Conservation (phyloP, 2,329 filamentous ascomycete species). For the Aureobasidium namibiae region DNA sequence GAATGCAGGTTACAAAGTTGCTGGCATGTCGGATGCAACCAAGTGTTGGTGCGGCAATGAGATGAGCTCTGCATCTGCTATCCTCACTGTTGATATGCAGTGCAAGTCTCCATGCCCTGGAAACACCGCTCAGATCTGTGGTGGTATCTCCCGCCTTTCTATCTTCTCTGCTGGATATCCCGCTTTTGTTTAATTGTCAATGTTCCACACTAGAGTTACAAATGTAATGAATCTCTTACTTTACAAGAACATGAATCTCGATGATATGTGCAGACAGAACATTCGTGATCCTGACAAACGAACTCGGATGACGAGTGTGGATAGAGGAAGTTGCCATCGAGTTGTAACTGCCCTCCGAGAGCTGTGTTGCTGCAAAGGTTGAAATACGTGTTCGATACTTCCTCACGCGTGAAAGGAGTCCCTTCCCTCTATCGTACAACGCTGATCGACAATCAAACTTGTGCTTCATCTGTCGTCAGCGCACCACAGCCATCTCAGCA, state of each 20-base stretch:
- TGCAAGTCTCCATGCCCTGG: conserved; percentile 26
- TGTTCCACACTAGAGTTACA: background rate
- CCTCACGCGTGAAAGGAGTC: background rate
- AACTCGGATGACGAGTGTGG: no score
- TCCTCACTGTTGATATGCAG: conserved; percentile 25
- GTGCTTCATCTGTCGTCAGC: background rate
- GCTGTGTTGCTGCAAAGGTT: no score
- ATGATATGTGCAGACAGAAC: background rate
- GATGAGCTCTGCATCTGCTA: conserved; percentile 5
- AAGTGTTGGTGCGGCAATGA: conserved; percentile 12
- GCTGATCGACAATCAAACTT: background rate
- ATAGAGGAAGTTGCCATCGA: no score
- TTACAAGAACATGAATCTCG: background rate
- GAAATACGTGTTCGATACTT: background rate
- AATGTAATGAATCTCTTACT: background rate
- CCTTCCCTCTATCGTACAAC: background rate
- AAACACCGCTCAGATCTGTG: conserved; percentile 25
- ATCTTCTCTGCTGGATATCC: conserved; percentile 24
- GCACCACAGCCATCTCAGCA: background rate
- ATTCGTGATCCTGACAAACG: no score
- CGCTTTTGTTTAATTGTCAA: background rate
- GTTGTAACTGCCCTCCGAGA: background rate
- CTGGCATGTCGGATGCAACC: conserved; percentile 6
- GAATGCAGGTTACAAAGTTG: conserved; percentile 18
- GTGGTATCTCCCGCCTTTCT: conserved; percentile 24